Conservation (phyloP, 306 rosid species). For the Crataegus laevigata region DNA sequence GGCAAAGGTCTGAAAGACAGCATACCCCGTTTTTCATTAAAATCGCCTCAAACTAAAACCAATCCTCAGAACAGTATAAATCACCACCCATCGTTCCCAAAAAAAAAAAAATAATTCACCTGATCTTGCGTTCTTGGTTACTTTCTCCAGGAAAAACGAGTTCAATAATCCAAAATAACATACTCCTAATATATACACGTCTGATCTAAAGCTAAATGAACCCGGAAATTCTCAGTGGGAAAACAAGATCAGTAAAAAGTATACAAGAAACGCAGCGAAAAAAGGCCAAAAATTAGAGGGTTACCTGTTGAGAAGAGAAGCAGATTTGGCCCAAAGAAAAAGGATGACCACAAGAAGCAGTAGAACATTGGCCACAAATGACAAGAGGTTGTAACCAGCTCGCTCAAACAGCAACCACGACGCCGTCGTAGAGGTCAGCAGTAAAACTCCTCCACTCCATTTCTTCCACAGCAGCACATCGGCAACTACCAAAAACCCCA, state of each 20-base stretch:
- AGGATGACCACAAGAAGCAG: constrained; percentile 81
- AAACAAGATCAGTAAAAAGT: background rate
- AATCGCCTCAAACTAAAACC: constrained; percentile 7
- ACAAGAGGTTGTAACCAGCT: constrained; percentile 73
- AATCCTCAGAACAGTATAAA: background rate
- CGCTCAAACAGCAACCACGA: constrained; percentile 82
- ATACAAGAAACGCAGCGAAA: background rate
- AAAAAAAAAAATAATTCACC: background rate
- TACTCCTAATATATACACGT: background rate
- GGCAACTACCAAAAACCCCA: constrained; percentile 46
- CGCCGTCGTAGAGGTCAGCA: constrained; percentile 51
- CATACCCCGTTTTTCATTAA: constrained; percentile 4
- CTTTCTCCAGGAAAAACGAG: background rate
- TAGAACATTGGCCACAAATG: constrained; percentile 81
- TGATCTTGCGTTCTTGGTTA: background rate
- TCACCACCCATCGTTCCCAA: background rate
- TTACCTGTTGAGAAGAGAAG: constrained; percentile 89
- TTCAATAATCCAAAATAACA: background rate
- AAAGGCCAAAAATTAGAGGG: background rate
- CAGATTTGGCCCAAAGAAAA: constrained; percentile 94
- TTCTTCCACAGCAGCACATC: constrained; percentile 88
- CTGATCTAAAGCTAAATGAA: background rate
- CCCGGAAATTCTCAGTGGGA: background rate
- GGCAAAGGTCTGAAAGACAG: constrained; percentile 73
- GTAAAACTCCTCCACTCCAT: constrained; percentile 54